phyloP scores from a whole-genome alignment of 2,329 filamentous ascomycete genomes.

The Beauveria brongniartii region DNA sequence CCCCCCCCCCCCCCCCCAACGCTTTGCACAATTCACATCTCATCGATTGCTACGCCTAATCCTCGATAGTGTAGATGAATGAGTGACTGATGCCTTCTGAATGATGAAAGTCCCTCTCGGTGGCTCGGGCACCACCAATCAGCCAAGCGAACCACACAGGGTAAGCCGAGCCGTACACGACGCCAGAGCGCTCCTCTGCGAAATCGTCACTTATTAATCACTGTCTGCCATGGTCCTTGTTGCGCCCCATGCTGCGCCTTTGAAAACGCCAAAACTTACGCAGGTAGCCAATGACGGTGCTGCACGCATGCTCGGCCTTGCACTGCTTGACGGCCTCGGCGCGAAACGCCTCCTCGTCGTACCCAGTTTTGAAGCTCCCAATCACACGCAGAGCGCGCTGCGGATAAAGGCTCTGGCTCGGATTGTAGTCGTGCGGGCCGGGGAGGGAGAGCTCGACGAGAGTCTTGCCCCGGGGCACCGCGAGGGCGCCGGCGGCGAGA shows the following conservation, averaged over 20 bases:
- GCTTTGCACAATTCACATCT: too few relatives aligned
- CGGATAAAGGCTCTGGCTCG: slow-evolving; percentile 1
- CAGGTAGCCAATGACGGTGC: slow-evolving; percentile 6
- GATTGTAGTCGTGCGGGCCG: slow-evolving; percentile 1
- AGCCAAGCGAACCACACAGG: slow-evolving; percentile 4
- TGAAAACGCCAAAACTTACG: background rate
- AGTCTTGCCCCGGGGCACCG: background rate
- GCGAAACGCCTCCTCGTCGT: slow-evolving; percentile 2
- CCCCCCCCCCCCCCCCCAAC: too few relatives aligned
- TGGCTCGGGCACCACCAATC: slow-evolving; percentile 1
- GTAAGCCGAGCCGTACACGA: background rate
- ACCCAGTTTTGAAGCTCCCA: background rate
- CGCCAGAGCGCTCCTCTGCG: background rate
- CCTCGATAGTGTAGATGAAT: slow-evolving; percentile 1
- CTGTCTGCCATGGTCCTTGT: background rate
- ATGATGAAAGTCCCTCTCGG: background rate
- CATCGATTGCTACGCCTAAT: background rate
- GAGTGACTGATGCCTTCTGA: background rate
- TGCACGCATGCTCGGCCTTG: slow-evolving; percentile 3
- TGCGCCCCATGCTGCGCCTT: too few relatives aligned
- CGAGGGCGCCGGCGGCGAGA: background rate
- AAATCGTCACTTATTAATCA: too few relatives aligned
- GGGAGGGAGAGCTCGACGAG: slow-evolving; percentile 6
- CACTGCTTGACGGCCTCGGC: slow-evolving; percentile 4
- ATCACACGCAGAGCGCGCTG: background rate